Base-by-base conservation (phyloP, 176 grass and related monocot genomes). In the Oryza longistaminata region DNA sequence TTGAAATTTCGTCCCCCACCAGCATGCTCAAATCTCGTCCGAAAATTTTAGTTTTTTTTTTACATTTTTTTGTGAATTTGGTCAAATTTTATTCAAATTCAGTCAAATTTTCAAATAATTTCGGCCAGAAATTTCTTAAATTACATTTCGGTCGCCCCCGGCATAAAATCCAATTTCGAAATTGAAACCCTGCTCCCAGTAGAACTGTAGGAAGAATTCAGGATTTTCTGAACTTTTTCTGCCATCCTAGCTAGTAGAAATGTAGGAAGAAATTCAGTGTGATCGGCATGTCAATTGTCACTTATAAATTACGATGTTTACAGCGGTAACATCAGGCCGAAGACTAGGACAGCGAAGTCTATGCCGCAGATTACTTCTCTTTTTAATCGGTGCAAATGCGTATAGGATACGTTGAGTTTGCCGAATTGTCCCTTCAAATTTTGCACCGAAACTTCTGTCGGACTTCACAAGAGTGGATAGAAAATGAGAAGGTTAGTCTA, bases 301-400 rank as follows among this genome's bases (percentile, higher is more conserved):
- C 13, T 9, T 40, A 80, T 79, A 73, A 73, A 79, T 86, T 64
- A 50, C 22, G 84, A 79, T 72, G 83, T 55, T 48, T 71, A 48
- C 75, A 48, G 75, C 66, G 2, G 52, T 79, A 52, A 86, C 39
- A 64, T 85, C 65, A 70, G 35, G 14, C 42, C 15, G 11, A 68
- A 24, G 44, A 13, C 42, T 11, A 10, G 64, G 65, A 14, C 29
- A 25, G 33, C 29, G 48, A 45, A 43, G 60, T 55, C 64, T 48
- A 10, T 69, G 33, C 15, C 55, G 58, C 6, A 0, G 13, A 55
- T 60, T 70, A 44, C 10, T 58, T n/a, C 15, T 5, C 2, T 75
- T 46, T 14, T 3, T 27, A 44, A n/a, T 61, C 65, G 16, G 52
- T 33, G 48, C 16, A 1, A 75, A 19, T 8, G 3, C 27, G 9